phyloP scores from a whole-genome alignment of 129 eudicot genomes.

The Centrapalus pauciflorus region DNA sequence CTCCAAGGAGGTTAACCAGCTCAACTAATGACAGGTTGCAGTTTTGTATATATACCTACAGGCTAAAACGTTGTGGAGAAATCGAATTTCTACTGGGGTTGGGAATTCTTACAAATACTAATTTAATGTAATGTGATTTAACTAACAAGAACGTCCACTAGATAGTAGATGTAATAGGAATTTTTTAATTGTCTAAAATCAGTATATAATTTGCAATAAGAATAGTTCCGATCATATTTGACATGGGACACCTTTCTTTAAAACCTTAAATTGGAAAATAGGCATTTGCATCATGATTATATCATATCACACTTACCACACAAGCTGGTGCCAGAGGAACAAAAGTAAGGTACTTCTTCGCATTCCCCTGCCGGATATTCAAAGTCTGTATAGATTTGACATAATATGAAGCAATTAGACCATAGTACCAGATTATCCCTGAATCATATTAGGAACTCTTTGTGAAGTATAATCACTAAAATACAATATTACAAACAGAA shows the following conservation, averaged over 20 bases:
- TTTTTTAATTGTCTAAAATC: too few relatives aligned
- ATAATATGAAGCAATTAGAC: not conserved
- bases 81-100: too few relatives aligned
- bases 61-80: too few relatives aligned
- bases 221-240: too few relatives aligned
- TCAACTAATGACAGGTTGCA: too few relatives aligned
- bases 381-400: conserved; percentile 55
- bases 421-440: not conserved
- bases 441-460: not conserved
- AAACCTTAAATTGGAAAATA: not conserved
- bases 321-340: conserved; percentile 97
- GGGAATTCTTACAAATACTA: too few relatives aligned
- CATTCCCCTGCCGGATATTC: conserved; percentile 60
- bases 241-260: not conserved
- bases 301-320: conserved; percentile 57
- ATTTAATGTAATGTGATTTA: too few relatives aligned
- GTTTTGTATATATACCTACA: too few relatives aligned
- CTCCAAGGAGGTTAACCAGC: too few relatives aligned
- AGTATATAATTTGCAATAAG: too few relatives aligned
- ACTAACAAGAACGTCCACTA: too few relatives aligned
- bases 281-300: not conserved
- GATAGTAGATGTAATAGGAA: too few relatives aligned
- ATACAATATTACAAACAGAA: not conserved
- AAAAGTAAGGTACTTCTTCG: conserved; percentile 66
- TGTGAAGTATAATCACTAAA: not conserved